phyloP scores from a whole-genome alignment of 2,329 filamentous ascomycete genomes.

The Simplicillium aogashimaense region DNA sequence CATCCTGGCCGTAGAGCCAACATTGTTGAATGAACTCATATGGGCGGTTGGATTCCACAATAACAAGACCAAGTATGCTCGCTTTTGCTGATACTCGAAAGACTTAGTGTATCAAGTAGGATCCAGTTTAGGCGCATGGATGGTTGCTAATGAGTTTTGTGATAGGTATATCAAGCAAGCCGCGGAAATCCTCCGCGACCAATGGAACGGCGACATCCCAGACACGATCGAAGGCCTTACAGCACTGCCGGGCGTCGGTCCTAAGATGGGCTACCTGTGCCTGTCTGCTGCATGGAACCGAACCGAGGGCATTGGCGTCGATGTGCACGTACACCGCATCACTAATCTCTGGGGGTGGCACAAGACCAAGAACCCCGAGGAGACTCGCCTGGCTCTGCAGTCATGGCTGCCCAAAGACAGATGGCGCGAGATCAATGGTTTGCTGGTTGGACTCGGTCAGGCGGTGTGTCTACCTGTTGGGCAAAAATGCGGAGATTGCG shows the following conservation, averaged over 20 bases:
- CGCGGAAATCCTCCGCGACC: slow-evolving; percentile 62
- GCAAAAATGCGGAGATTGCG: slow-evolving; percentile 75
- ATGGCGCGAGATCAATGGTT: slow-evolving; percentile 87
- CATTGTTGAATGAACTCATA: slow-evolving; percentile 62
- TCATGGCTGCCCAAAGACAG: slow-evolving; percentile 73
- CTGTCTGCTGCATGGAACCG: slow-evolving; percentile 61
- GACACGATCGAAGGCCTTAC: slow-evolving; percentile 65
- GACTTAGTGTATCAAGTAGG: neutral
- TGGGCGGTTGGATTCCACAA: slow-evolving; percentile 87
- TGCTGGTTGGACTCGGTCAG: slow-evolving; percentile 84
- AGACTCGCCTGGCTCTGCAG: slow-evolving; percentile 66
- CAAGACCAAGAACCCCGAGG: slow-evolving; percentile 70
- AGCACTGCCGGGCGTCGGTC: slow-evolving; percentile 75
- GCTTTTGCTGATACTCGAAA: neutral
- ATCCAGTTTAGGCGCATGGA: neutral
- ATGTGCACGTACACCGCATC: slow-evolving; percentile 91
- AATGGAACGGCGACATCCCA: slow-evolving; percentile 69
- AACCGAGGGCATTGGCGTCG: slow-evolving; percentile 75
- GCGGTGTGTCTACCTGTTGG: slow-evolving; percentile 75
- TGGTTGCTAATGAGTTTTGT: neutral
- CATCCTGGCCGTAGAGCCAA: slow-evolving; percentile 61
- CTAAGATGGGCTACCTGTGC: slow-evolving; percentile 90
- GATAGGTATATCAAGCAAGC: slow-evolving; percentile 57
- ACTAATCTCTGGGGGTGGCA: slow-evolving; percentile 94
- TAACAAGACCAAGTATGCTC: slow-evolving; percentile 68